Conservation (phyloP, 1,284 basidiomycete species). For the Porodaedalea pini region DNA sequence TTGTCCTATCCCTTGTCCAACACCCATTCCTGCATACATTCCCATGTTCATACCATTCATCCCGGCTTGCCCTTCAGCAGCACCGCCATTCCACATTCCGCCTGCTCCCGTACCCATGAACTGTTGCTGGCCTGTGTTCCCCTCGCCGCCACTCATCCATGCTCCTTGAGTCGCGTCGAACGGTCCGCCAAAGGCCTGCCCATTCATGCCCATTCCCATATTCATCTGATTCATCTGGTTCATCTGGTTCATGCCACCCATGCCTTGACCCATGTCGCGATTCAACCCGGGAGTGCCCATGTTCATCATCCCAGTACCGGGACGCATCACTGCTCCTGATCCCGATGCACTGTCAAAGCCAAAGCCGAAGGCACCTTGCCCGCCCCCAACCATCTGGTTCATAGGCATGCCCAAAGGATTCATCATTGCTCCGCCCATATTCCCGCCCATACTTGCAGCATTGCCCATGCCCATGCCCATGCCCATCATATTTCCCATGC, state of each 20-base stretch:
- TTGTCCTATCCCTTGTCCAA: constrained; percentile 5
- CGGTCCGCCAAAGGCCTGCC: not conserved
- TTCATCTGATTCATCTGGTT: constrained; percentile 11
- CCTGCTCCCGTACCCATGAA: constrained; percentile 13
- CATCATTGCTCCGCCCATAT: constrained; percentile 30
- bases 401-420: constrained; percentile 29
- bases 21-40: constrained; percentile 12
- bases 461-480: constrained; percentile 29
- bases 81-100: constrained; percentile 9
- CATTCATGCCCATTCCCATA: constrained; percentile 12
- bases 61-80: not conserved
- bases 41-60: constrained; percentile 6
- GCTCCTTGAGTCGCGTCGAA: constrained; percentile 5
- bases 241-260: constrained; percentile 2
- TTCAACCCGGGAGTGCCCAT: not conserved
- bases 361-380: constrained; percentile 22
- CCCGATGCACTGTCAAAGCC: constrained; percentile 1
- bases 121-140: constrained; percentile 3
- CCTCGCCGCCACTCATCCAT: not conserved
- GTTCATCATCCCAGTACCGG: constrained; percentile 8
- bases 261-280: not conserved
- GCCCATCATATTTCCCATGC: constrained; percentile 28
- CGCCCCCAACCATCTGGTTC: constrained; percentile 41
- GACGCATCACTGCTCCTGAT: not conserved
- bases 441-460: constrained; percentile 32